Base-by-base conservation (phyloP, 768 basidiomycete genomes). In the Leucocoprinus leucothites region DNA sequence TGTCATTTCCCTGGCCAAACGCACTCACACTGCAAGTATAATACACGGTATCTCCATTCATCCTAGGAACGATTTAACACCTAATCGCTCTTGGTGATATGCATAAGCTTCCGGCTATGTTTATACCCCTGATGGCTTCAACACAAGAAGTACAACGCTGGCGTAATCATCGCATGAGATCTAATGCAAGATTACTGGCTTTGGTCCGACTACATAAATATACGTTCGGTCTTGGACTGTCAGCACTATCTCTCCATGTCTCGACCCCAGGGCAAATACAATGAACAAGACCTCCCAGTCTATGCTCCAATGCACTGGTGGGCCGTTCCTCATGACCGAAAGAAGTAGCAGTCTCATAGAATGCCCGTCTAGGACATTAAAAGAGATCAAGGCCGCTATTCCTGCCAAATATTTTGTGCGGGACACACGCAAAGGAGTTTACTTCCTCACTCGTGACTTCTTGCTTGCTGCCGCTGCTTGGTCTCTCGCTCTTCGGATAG, bases 301-400 rank as follows among this genome's bases (percentile, higher is more conserved):
- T 81, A 70, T 58, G 70, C 67, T 24, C 79, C 79, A 16, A 77
- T 80, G 76, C 70, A 71, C 50, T 80, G 78, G 78, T 78, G 61
- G 31, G 68, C 57, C 41, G 9, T 18, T 38, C 2, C 21, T 53
- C 44, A 11, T 28, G 3, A 18, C 8, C 2, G n/a, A 25, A 31
- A 9, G 22, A 31, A 43, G 34, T 25, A 16, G 36, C 16, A 22
- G 42, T 22, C 34, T 38, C 26, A 34, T 25, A 5, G 9, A 22
- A 38, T 24, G 14, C 45, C 14, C 38, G 16, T 38, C 9, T 4
- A 80, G 79, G 78, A 70, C 76, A 26, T 66, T 82, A 31, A 74
- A 75, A 53, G 75, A 82, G 57, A 81, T 82, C 44, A 72, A 77
- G 19, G 72, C 67, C 35, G 78, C 76, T 9, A 80, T 82, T 40